phyloP scores from a whole-genome alignment of 108 stramenopile species.

The Epithemia pelagica region DNA sequence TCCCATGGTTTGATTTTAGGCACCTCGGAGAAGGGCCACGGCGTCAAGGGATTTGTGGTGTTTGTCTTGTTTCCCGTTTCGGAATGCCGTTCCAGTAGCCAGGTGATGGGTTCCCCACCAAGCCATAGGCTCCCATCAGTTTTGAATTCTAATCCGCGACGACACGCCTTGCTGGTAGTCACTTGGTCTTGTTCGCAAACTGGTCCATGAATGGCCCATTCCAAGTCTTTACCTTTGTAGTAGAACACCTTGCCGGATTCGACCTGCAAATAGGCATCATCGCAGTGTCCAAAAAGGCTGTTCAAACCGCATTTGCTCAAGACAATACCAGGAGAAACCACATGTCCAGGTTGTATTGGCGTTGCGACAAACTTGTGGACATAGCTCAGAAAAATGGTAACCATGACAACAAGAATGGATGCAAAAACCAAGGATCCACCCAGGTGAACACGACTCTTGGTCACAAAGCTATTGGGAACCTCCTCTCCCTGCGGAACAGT shows the following conservation, averaged over 20 bases:
- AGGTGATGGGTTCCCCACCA: not conserved
- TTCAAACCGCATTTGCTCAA: slow-evolving; percentile 33
- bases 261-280: slow-evolving; percentile 25
- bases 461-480: not conserved
- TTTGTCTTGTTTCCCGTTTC: not conserved
- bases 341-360: slow-evolving; percentile 23
- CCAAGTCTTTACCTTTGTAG: slow-evolving; percentile 7
- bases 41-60: not conserved
- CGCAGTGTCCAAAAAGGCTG: slow-evolving; percentile 11
- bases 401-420: slow-evolving; percentile 11
- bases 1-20: not conserved
- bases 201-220: not conserved
- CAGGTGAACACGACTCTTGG: not conserved
- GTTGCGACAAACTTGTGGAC: slow-evolving; percentile 20
- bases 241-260: slow-evolving; percentile 16
- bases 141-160: not conserved
- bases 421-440: not conserved
- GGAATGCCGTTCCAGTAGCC: not conserved
- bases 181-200: not conserved
- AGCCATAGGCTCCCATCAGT: not conserved
- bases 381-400: slow-evolving; percentile 13
- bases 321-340: slow-evolving; percentile 25
- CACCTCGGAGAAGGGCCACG: not conserved
- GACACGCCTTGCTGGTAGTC: not conserved
- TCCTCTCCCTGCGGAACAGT: not conserved